Conservation (phyloP, 768 basidiomycete species). For the Cyclocybe aegerita region DNA sequence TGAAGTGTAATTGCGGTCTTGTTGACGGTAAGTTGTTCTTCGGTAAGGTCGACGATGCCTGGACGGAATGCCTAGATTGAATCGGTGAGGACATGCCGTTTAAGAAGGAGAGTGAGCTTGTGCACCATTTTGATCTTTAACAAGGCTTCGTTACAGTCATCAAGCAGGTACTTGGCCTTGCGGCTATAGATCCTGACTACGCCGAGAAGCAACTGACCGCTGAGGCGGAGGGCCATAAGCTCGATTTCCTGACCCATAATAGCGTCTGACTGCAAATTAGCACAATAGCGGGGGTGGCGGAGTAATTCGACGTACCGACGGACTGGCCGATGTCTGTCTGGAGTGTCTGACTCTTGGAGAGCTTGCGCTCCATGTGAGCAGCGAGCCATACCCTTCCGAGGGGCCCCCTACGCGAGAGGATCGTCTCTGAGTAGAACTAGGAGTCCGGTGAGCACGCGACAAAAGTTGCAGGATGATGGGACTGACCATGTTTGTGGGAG, state of each 20-base stretch:
- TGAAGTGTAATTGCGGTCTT: conserved; percentile 88
- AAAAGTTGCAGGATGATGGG: neutral
- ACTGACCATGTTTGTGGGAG: conserved; percentile 21
- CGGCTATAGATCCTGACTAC: conserved; percentile 97
- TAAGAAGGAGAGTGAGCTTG: neutral
- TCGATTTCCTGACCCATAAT: conserved; percentile 94
- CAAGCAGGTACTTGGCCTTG: conserved; percentile 95
- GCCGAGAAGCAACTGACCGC: conserved; percentile 93
- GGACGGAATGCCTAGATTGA: conserved; percentile 82
- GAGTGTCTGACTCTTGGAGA: conserved; percentile 92
- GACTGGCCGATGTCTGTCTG: conserved; percentile 95
- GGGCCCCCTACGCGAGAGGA: conserved; percentile 90
- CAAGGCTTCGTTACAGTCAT: conserved; percentile 96
- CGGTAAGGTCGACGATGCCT: conserved; percentile 93
- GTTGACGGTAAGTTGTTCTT: conserved; percentile 86
- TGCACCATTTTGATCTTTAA: conserved; percentile 92
- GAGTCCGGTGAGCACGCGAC: neutral
- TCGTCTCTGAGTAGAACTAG: conserved; percentile 91
- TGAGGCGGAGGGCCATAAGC: conserved; percentile 92
- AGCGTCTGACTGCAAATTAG: conserved; percentile 50
- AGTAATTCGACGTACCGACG: conserved; percentile 52
- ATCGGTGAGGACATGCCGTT: conserved; percentile 5
- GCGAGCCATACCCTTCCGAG: conserved; percentile 98
- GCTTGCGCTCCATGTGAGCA: conserved; percentile 97
- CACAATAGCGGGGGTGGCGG: neutral